A percentile compares a stretch with the other conserved stretches of the same genome.
Conservation (phyloP, 129 eudicot genomes). For the Mikania micrantha region DNA sequence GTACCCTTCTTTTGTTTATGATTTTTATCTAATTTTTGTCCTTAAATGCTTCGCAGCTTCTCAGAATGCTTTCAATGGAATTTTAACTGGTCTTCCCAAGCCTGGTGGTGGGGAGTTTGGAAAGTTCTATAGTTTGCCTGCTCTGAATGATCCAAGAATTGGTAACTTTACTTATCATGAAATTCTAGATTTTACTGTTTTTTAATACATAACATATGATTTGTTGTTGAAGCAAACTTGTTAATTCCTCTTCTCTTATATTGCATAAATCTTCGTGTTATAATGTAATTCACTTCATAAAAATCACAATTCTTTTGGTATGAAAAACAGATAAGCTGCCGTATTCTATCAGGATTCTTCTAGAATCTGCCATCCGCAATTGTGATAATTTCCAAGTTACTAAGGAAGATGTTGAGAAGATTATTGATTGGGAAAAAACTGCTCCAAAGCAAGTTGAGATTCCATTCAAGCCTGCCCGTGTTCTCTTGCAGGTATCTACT, state of each 20-base stretch:
- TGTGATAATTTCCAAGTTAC: constrained; percentile 92
- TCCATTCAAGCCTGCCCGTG: constrained; percentile 98
- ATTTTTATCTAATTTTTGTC: constrained; percentile 1
- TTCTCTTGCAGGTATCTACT: constrained; percentile 66
- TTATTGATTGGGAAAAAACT: constrained; percentile 87
- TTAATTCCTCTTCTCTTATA: neutral
- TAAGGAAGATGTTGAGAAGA: constrained; percentile 86
- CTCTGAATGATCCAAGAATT: constrained; percentile 85
- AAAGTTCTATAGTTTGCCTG: constrained; percentile 83
- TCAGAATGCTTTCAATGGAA: constrained; percentile 67
- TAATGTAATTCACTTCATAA: neutral
- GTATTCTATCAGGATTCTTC: constrained; percentile 77
- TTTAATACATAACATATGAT: neutral
- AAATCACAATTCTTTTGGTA: neutral
- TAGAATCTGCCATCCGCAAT: constrained; percentile 87
- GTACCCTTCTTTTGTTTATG: neutral
- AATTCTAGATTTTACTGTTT: neutral
- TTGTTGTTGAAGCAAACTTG: neutral
- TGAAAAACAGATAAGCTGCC: constrained; percentile 71
- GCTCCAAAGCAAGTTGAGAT: constrained; percentile 86
- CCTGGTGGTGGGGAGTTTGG: constrained; percentile 97
- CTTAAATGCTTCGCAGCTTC: constrained; percentile 44
- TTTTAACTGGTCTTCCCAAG: constrained; percentile 76
- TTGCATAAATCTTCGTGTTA: neutral
- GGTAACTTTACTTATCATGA: constrained; percentile 34